These are phyloP conservation scores for Eucalyptus tenuipes DNA, from an alignment of 345 rosid species.

Conservation along the genomic window DNA sequence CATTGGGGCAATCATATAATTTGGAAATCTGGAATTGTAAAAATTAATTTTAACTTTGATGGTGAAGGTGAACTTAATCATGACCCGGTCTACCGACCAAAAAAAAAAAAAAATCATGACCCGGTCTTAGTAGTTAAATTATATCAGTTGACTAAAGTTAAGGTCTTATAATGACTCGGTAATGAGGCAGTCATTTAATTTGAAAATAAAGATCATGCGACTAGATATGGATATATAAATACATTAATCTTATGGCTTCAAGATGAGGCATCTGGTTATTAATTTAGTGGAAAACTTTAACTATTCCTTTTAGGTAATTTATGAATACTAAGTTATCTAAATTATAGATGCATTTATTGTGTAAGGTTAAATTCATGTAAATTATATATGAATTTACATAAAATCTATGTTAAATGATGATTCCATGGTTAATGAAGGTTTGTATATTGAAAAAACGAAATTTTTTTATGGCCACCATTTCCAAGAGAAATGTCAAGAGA, in stretches of 20 bases:
- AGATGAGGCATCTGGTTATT: not conserved
- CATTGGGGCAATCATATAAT: not conserved
- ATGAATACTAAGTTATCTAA: not conserved
- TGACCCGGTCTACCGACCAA: not conserved
- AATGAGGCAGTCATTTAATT: not conserved
- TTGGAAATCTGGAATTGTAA: not conserved
- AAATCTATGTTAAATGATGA: not conserved
- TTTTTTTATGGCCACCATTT: not conserved
- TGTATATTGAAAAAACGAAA: rapidly evolving
- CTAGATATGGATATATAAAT: not conserved
- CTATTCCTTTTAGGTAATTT: not conserved
- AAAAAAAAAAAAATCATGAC: too few species aligned
- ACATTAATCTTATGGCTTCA: not conserved
- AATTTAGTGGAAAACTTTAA: not conserved
- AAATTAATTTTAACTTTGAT: not conserved
- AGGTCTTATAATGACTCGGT: not conserved
- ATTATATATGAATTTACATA: not conserved
- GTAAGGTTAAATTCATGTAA: not conserved
- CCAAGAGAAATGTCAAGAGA: not conserved
- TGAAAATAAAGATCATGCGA: not conserved
- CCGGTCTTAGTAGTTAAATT: not conserved
- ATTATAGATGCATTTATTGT: not conserved
- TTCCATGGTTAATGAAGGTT: not conserved
- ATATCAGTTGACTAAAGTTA: not conserved
- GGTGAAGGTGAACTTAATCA: not conserved